Conservation (phyloP, 768 basidiomycete genomes). For the Russula sp. region DNA sequence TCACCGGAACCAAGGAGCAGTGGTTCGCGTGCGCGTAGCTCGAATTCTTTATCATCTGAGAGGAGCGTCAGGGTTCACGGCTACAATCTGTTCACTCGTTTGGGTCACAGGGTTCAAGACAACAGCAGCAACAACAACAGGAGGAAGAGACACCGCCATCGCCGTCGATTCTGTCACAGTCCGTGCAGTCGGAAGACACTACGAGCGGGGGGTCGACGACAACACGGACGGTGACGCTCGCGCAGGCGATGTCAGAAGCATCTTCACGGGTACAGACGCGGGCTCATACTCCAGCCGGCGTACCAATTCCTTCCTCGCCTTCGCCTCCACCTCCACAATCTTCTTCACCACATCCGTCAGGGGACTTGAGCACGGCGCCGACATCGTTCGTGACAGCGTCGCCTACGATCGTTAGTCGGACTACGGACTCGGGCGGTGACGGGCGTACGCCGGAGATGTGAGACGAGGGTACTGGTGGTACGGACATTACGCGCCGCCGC, state of each 20-base stretch:
- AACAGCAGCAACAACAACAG: background rate
- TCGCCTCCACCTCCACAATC: background rate
- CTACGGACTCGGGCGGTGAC: background rate
- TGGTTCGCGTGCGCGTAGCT: too few relatives aligned
- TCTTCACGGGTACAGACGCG: conserved; percentile 28
- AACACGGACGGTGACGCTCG: conserved; percentile 2
- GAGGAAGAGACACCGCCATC: background rate
- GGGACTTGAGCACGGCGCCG: background rate
- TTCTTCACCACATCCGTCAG: background rate
- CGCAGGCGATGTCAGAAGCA: background rate
- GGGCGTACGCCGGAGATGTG: background rate
- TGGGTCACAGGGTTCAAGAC: conserved; percentile 19
- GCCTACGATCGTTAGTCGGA: background rate
- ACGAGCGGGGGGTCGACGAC: conserved; percentile 18
- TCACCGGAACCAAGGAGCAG: too few relatives aligned
- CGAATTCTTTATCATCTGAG: too few relatives aligned
- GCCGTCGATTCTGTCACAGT: conserved; percentile 32
- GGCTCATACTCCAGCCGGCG: background rate
- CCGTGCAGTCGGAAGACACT: conserved; percentile 28
- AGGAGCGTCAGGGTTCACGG: conserved; percentile 19
- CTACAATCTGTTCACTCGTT: background rate
- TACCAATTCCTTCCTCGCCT: background rate
- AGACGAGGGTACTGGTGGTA: background rate
- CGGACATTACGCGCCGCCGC: background rate
- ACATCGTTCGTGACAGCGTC: background rate